Percentiles rank a stretch among this genome's conserved stretches.
phyloP scores from a whole-genome alignment of 139 green algal genomes.

The Volvox africanus region DNA sequence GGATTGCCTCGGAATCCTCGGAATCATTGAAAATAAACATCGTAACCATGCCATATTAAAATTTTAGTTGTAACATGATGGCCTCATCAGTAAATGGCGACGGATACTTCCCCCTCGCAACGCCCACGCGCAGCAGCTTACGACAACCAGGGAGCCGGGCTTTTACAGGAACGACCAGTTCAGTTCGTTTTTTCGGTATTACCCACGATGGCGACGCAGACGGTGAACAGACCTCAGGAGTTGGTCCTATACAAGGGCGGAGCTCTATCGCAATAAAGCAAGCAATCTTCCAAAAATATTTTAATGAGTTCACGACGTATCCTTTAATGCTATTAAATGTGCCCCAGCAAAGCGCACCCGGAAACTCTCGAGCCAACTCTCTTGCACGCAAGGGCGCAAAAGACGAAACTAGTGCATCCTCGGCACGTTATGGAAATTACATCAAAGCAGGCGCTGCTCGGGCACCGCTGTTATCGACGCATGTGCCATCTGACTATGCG shows the following conservation, averaged over 20 bases:
- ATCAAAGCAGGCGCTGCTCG: neutral
- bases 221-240: neutral
- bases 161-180: neutral
- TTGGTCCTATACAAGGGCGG: neutral
- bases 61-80: neutral
- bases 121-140: constrained; percentile 27
- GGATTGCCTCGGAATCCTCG: too few species aligned
- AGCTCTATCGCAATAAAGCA: constrained; percentile 1
- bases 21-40: too few species aligned
- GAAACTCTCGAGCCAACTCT: neutral
- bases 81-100: neutral
- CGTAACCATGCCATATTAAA: too few species aligned
- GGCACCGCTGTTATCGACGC: neutral
- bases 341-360: neutral
- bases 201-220: neutral
- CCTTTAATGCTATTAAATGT: neutral
- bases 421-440: neutral
- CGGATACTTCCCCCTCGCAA: constrained; percentile 11
- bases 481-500: constrained; percentile 14
- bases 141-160: neutral
- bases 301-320: constrained; percentile 12
- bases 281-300: constrained; percentile 24
- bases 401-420: neutral
- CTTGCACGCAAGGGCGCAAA: neutral
- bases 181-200: neutral